phyloP scores from a whole-genome alignment of 2,329 filamentous ascomycete species.

The Fusarium stilboides region DNA sequence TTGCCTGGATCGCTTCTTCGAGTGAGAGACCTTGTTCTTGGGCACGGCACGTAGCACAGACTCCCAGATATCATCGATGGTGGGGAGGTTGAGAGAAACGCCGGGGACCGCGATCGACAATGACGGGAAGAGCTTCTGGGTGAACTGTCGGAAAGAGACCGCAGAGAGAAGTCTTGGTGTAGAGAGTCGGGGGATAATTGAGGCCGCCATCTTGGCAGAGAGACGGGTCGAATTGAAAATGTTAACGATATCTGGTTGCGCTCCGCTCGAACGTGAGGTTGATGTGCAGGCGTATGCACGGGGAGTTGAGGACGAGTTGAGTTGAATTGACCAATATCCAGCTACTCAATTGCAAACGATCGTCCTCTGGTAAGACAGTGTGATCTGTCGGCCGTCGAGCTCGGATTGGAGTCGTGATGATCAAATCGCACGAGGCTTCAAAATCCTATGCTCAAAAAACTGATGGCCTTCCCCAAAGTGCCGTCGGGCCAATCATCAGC shows the following conservation, averaged over 20 bases:
- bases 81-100: conserved; percentile 69
- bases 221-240: conserved; percentile 16
- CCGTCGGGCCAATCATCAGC: conserved; percentile 53
- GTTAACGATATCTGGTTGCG: conserved; percentile 23
- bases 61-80: conserved; percentile 88
- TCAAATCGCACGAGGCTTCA: conserved; percentile 45
- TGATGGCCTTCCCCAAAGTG: conserved; percentile 50
- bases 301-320: background rate
- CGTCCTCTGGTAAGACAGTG: conserved; percentile 11
- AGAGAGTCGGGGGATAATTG: conserved; percentile 71
- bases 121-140: conserved; percentile 66
- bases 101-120: conserved; percentile 72
- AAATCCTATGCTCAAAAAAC: conserved; percentile 52
- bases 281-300: background rate
- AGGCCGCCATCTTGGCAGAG: conserved; percentile 63
- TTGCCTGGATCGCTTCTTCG: conserved; percentile 92
- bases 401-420: conserved; percentile 40
- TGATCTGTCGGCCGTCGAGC: conserved; percentile 32
- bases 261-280: conserved; percentile 21
- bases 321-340: background rate
- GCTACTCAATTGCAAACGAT: conserved; percentile 20
- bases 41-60: conserved; percentile 92
- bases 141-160: conserved; percentile 63
- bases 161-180: conserved; percentile 59
- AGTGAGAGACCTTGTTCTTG: conserved; percentile 98